Conservation (phyloP, 139 green algal species). For the Micractinium sp. region DNA sequence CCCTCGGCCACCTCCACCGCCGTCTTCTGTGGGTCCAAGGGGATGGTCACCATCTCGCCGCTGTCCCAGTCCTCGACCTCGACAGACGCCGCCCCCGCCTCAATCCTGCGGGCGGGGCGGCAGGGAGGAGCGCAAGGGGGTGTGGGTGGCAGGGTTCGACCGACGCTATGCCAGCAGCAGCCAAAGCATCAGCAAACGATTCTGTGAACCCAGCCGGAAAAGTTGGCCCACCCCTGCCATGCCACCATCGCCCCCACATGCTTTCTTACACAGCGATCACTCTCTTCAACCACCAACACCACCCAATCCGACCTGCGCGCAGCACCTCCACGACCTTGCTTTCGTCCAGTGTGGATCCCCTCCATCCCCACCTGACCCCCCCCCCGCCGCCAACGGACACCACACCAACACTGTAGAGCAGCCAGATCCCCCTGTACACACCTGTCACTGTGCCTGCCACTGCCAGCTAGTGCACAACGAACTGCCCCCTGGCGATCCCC, state of each 20-base stretch:
- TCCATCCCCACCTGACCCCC: too few species aligned
- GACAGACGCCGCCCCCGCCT: conserved; percentile 36
- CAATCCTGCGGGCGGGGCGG: conserved; percentile 18
- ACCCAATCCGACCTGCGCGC: too few species aligned
- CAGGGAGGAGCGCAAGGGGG: neutral
- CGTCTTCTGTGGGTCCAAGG: conserved; percentile 59
- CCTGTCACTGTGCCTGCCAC: too few species aligned
- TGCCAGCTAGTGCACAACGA: too few species aligned
- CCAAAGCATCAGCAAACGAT: neutral
- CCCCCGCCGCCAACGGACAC: too few species aligned
- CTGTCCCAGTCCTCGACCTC: conserved; percentile 85
- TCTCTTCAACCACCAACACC: neutral
- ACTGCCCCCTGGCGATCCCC: too few species aligned
- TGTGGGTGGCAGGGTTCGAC: neutral
- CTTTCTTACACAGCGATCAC: neutral
- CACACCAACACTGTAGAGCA: too few species aligned
- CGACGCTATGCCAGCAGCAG: neutral
- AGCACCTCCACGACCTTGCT: too few species aligned
- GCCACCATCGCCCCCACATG: too few species aligned
- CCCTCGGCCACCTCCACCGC: conserved; percentile 58
- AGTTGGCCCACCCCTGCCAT: neutral
- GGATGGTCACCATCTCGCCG: conserved; percentile 59
- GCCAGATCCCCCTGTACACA: too few species aligned
- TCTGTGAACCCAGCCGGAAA: neutral
- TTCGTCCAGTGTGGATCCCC: too few species aligned